Evolutionary conservation across 2,329 filamentous ascomycete genomes (phyloP).

Genomic region (Ophiostoma perfectum): DNA sequence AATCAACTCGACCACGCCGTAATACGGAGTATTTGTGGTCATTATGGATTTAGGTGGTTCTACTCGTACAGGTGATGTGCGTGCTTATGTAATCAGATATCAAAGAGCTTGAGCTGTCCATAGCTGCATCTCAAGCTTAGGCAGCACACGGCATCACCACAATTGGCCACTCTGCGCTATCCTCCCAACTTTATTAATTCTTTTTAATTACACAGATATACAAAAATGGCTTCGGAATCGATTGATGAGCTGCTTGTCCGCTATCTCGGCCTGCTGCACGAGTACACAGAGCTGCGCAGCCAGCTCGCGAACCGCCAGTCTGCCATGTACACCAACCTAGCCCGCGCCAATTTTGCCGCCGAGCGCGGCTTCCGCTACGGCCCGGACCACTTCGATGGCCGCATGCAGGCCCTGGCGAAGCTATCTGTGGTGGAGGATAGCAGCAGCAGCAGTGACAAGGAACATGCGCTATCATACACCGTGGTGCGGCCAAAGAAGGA

Average conservation of each 20-base stretch:
- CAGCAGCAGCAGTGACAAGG: background rate
- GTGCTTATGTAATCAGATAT: too few relatives aligned
- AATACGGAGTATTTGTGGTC: too few relatives aligned
- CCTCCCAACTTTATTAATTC: background rate
- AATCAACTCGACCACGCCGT: too few relatives aligned
- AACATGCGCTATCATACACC: conserved; percentile 19
- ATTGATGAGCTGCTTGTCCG: conserved; percentile 60
- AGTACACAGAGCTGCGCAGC: conserved; percentile 57
- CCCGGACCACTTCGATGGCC: conserved; percentile 64
- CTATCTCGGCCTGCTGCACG: conserved; percentile 61
- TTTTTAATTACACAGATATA: background rate
- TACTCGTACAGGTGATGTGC: too few relatives aligned
- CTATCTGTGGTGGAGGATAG: conserved; percentile 33
- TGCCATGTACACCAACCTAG: conserved; percentile 54
- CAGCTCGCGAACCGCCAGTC: conserved; percentile 51
- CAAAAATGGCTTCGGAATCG: conserved; percentile 32
- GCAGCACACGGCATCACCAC: background rate
- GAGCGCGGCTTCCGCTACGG: conserved; percentile 60
- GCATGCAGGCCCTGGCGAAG: conserved; percentile 58
- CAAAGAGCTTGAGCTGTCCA: too few relatives aligned
- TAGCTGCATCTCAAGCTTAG: background rate
- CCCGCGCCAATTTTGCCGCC: conserved; percentile 71
- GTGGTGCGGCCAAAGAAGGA: conserved; percentile 12
- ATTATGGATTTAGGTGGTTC: too few relatives aligned
- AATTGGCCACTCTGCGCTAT: background rate